Evolutionary conservation across 345 rosid species (phyloP).

Genomic region (Euphorbia tirucalli): DNA sequence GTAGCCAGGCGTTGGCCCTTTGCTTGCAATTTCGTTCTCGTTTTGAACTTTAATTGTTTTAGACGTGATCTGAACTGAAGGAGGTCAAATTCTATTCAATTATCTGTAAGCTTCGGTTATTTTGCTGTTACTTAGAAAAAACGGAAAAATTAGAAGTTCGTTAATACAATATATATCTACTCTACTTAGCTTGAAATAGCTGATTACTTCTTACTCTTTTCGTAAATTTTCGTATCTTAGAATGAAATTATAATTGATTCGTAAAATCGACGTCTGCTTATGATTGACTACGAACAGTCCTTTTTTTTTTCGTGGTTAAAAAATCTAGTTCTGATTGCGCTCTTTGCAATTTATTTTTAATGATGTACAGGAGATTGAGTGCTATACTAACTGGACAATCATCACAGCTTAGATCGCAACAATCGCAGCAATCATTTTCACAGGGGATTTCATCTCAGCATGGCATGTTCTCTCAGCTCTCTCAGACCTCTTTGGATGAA

Average conservation of each 20-base stretch:
- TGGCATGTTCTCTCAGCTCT: conserved; percentile 72
- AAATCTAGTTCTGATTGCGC: not conserved
- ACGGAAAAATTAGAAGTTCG: not conserved
- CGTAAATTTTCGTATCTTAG: not conserved
- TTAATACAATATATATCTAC: not conserved
- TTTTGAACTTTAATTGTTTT: not conserved
- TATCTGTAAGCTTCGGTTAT: conserved; percentile 14
- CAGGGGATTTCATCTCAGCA: conserved; percentile 87
- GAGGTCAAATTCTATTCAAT: not conserved
- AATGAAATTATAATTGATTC: not conserved
- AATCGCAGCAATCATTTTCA: conserved; percentile 78
- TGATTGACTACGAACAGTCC: not conserved
- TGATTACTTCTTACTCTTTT: not conserved
- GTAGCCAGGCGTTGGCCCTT: too few species aligned
- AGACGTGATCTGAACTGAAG: conserved; percentile 6
- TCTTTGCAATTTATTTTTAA: not conserved
- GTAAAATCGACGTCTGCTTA: not conserved
- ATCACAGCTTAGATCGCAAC: conserved; percentile 66
- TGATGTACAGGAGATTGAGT: conserved; percentile 53
- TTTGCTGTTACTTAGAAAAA: not conserved
- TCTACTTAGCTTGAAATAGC: not conserved
- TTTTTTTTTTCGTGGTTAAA: not conserved
- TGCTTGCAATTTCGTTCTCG: not conserved
- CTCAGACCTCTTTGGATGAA: conserved; percentile 71
- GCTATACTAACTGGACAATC: conserved; percentile 45